A percentile compares a stretch with the other conserved stretches of the same genome.
phyloP scores from a whole-genome alignment of 2,329 filamentous ascomycete genomes.

The Cryphonectria japonica region DNA sequence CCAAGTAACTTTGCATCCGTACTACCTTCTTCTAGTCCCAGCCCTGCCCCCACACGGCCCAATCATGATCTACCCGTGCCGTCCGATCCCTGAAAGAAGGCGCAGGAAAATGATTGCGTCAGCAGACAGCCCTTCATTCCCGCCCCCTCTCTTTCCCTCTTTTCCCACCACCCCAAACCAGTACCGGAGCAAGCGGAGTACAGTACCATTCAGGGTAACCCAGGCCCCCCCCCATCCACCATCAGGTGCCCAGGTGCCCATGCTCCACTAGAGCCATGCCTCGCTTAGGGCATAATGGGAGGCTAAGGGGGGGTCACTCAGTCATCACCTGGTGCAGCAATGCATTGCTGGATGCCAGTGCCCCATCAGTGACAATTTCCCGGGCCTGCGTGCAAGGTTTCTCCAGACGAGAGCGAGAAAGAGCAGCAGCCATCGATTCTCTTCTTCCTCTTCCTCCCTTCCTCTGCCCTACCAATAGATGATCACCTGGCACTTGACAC shows the following conservation, averaged over 20 bases:
- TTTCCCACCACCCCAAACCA: background rate
- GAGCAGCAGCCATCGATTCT: background rate
- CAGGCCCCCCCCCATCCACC: background rate
- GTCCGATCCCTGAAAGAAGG: background rate
- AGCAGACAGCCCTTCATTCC: conserved; percentile 5
- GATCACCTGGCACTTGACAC: background rate
- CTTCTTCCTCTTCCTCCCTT: background rate
- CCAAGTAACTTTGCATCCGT: background rate
- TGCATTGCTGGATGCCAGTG: no score
- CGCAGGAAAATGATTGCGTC: background rate
- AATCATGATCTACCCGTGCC: conserved; percentile 6
- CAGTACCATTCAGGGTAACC: background rate
- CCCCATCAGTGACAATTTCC: background rate
- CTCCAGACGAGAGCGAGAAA: background rate
- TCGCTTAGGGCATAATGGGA: background rate
- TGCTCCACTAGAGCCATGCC: background rate
- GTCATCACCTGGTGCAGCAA: background rate
- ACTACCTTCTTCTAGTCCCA: background rate
- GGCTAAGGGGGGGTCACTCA: background rate
- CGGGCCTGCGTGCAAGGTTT: background rate
- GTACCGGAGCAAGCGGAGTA: background rate
- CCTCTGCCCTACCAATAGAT: background rate
- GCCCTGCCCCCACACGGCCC: background rate
- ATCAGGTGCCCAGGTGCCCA: background rate
- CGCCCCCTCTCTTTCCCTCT: background rate